Base-by-base conservation (phyloP, 2,329 filamentous ascomycete genomes). In the Aspergillus ibericus region DNA sequence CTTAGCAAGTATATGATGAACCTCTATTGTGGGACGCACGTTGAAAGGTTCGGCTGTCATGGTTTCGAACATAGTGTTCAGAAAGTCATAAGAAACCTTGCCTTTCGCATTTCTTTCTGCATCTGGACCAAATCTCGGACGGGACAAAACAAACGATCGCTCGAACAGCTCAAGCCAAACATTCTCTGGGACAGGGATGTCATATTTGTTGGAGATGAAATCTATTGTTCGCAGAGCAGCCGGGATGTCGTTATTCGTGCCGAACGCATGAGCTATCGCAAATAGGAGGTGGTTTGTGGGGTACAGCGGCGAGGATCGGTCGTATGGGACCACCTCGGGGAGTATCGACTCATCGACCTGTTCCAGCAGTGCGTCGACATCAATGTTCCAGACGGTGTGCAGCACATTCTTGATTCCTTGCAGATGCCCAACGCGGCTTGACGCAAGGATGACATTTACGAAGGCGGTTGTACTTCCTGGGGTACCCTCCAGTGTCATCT, bases 151-250 rank as follows among this genome's bases (percentile, higher is more conserved):
- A 66, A 85, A 88, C 0, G 88, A 82, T 83, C 88, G 90, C 60
- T 85, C 80, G 15, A 93, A 77, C 2, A 93, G 74, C 55, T 87
- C 83, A 7, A 81, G 79, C 90, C 91, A 93, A 16, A 86, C 80
- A 5, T 79, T 69, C 6, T 70, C 66, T 0, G 85, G 75, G 36
- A 93, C 85, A 1, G 77, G 61, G 22, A 93, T 75, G 1, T 76
- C 62, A 72, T 89, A 90, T 6, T 78, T 77, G 1, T 75, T 75
- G 0, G 89, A 88, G 49, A 93, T 71, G 64, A 84, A 84, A 59
- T 89, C 82, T 12, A 92, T 75, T 0, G 89, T 67, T 40, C 83
- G 80, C 25, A 88, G 68, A 12, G 85, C 89, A 1, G 81, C 77
- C 0, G 79, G 70, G 4, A 92, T 79, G 55, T 88, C 80, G 49